Conservation (phyloP, 2,329 filamentous ascomycete genomes). For the Aureobasidium sp. region DNA sequence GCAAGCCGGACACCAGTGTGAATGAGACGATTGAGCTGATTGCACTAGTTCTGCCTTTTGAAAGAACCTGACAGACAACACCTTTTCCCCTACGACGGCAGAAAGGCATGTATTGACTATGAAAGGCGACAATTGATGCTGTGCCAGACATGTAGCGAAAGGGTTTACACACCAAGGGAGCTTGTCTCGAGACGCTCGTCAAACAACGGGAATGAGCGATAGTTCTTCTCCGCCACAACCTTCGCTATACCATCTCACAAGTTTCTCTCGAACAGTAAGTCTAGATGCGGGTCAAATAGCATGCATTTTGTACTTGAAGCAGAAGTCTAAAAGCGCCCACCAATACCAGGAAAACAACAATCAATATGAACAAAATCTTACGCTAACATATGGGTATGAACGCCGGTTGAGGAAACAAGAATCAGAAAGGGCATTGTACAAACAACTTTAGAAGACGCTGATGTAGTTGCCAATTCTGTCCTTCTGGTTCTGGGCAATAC, state of each 20-base stretch:
- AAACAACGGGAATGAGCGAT: too few species aligned
- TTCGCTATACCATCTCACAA: background rate
- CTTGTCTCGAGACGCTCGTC: too few species aligned
- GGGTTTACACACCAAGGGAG: background rate
- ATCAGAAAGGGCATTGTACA: background rate
- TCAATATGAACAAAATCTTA: constrained; percentile 16
- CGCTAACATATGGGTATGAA: constrained; percentile 19
- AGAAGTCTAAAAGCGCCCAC: background rate
- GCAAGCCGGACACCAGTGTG: background rate
- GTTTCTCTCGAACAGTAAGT: background rate
- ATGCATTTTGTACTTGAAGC: constrained; percentile 13
- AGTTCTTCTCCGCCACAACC: too few species aligned
- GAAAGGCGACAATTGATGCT: background rate
- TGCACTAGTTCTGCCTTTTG: background rate
- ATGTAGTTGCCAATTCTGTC: constrained; percentile 98
- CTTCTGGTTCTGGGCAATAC: constrained; percentile 99
- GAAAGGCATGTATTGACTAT: background rate
- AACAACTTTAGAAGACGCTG: constrained; percentile 67
- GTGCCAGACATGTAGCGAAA: background rate
- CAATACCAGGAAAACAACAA: constrained; percentile 4
- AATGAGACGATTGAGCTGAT: background rate
- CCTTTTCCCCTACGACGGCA: background rate
- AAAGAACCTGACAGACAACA: background rate
- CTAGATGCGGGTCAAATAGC: background rate
- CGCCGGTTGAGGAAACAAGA: constrained; percentile 3